A percentile compares a stretch with the other conserved stretches of the same genome.
Evolutionary conservation across 768 basidiomycete species (phyloP).

Genomic region (Termitomyces sp.): DNA sequence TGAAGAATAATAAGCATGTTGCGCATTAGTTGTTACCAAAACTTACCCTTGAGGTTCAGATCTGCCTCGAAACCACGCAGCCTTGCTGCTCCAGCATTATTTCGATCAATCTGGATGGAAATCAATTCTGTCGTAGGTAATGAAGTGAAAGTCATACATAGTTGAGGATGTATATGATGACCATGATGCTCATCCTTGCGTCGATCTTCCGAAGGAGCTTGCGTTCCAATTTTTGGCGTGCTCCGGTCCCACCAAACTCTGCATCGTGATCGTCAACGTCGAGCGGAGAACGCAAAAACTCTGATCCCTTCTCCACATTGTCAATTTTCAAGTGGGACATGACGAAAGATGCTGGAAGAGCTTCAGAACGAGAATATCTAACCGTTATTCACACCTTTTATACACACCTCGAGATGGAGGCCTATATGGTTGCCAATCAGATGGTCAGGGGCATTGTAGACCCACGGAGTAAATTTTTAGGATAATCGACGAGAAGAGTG

Average conservation of each 20-base stretch:
- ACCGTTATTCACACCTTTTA: too few species aligned
- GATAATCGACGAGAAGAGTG: too few species aligned
- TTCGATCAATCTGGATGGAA: slow-evolving; percentile 61
- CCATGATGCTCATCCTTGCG: slow-evolving; percentile 42
- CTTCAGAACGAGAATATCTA: too few species aligned
- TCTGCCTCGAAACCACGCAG: slow-evolving; percentile 64
- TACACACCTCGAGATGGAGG: too few species aligned
- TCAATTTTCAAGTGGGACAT: slow-evolving; percentile 20
- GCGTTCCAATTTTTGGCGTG: slow-evolving; percentile 26
- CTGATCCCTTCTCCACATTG: slow-evolving; percentile 6
- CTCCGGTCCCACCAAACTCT: slow-evolving; percentile 25
- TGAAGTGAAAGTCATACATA: slow-evolving; percentile 21
- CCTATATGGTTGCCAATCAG: too few species aligned
- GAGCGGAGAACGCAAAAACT: background rate
- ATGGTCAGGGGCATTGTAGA: too few species aligned
- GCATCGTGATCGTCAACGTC: slow-evolving; percentile 20
- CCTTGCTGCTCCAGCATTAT: slow-evolving; percentile 67
- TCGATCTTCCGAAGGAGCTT: slow-evolving; percentile 47
- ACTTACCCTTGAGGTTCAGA: slow-evolving; percentile 45
- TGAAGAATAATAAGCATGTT: background rate
- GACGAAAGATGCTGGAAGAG: background rate
- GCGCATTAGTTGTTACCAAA: too few species aligned
- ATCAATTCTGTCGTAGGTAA: slow-evolving; percentile 15
- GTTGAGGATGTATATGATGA: slow-evolving; percentile 46
- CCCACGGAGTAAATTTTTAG: too few species aligned